A percentile compares a stretch with the other conserved stretches of the same genome.
Conservation (phyloP, 73 alveolate species). For the Durusdinium trenchii region DNA sequence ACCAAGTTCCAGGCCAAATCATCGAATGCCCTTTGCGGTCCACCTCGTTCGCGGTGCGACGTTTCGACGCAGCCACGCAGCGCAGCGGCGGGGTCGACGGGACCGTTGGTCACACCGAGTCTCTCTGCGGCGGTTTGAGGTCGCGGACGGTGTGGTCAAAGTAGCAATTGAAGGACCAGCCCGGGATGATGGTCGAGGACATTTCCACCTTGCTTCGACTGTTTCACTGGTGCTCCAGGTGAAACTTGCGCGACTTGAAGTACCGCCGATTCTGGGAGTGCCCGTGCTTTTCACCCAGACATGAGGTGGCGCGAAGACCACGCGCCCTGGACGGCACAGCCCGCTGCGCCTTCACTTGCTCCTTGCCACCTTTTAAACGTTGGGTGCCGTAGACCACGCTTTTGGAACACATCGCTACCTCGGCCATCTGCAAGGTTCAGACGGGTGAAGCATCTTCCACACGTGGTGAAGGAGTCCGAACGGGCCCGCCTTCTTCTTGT, state of each 20-base stretch:
- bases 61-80: neutral
- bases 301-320: no score
- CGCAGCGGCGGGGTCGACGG: neutral
- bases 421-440: neutral
- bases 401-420: constrained; percentile 92
- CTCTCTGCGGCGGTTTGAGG: neutral
- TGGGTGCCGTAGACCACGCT: constrained; percentile 66
- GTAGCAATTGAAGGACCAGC: constrained; percentile 81
- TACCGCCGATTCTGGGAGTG: no score
- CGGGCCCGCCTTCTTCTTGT: constrained; percentile 26
- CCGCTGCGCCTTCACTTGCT: constrained; percentile 43
- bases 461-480: no score
- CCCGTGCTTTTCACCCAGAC: no score
- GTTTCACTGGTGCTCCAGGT: neutral
- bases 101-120: neutral
- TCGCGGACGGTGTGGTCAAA: constrained; percentile 65
- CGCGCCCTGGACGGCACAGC: neutral
- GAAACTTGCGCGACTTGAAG: neutral
- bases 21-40: constrained; percentile 85
- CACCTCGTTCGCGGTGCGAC: neutral
- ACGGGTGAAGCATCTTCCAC: neutral
- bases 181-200: constrained; percentile 90
- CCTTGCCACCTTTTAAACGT: constrained; percentile 76
- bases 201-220: constrained; percentile 21
- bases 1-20: constrained; percentile 58